Conservation (phyloP, 345 rosid species). For the Populus euphratica region DNA sequence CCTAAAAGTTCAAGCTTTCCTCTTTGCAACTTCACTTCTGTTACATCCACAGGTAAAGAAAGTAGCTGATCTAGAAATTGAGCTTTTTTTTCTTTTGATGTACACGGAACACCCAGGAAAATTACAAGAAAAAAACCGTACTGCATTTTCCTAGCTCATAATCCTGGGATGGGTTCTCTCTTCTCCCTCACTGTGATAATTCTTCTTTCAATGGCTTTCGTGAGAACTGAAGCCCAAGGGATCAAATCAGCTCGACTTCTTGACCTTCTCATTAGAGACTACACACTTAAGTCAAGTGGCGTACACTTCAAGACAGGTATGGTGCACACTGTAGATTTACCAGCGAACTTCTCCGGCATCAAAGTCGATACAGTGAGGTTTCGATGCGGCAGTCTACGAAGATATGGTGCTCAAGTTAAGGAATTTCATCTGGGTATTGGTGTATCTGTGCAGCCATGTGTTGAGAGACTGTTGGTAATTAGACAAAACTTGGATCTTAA, state of each 20-base stretch:
- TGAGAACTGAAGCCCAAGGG: slow-evolving; percentile 34
- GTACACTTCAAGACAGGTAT: slow-evolving; percentile 51
- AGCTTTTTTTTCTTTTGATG: neutral
- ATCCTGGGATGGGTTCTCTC: slow-evolving; percentile 38
- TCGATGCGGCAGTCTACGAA: slow-evolving; percentile 82
- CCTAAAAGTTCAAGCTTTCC: slow-evolving; percentile 21
- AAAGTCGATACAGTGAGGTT: slow-evolving; percentile 55
- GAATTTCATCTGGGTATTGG: slow-evolving; percentile 70
- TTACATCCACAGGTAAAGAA: slow-evolving; percentile 6
- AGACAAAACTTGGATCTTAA: slow-evolving; percentile 62
- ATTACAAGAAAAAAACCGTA: neutral
- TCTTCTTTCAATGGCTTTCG: slow-evolving; percentile 21
- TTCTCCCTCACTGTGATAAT: slow-evolving; percentile 22
- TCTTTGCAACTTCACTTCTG: slow-evolving; percentile 25
- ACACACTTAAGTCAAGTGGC: slow-evolving; percentile 57
- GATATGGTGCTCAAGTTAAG: slow-evolving; percentile 72
- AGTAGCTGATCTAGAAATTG: slow-evolving; percentile 15
- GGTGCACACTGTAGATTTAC: slow-evolving; percentile 49
- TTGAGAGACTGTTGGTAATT: slow-evolving; percentile 72
- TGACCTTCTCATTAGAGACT: slow-evolving; percentile 74
- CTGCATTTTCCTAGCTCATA: neutral
- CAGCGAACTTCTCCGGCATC: slow-evolving; percentile 75
- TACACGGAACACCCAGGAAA: neutral
- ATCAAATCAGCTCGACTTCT: slow-evolving; percentile 54
- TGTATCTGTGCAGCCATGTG: slow-evolving; percentile 65